Evolutionary conservation across 2,329 filamentous ascomycete genomes (phyloP), one percentile per base, ranked within the genome.

Genomic region (Fusarium avenaceum): DNA sequence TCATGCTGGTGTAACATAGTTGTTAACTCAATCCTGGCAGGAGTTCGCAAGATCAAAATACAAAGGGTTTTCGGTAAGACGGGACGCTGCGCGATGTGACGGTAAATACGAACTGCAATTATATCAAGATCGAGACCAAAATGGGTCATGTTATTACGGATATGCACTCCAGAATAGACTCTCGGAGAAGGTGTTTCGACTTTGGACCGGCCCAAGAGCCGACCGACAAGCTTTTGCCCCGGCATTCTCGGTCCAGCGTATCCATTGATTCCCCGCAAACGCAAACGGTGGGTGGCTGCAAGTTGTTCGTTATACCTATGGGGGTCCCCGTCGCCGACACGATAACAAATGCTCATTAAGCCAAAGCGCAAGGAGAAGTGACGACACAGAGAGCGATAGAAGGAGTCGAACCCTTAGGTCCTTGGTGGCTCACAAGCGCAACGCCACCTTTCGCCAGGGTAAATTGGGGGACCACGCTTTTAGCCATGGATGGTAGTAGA

Each of bases 171-270:
- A 51, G 22, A 22, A 22, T 22, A 22, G 22, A 22, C 22, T 22
- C 22, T 22, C 24, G 24, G 24, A 24, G 7, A 7, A 24, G 24
- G 24, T 64, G 66, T 67, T 70, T 70, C 63, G 45, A 53, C 46
- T n/a, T n/a, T 38, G 33, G 17, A n/a, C 33, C 50, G 48, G 49
- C 43, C 28, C 39, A 55, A 48, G 44, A 66, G 52, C 57, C 50
- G 57, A 54, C 60, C 33, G 67, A 70, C 62, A 63, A 69, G 66
- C 66, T 70, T 69, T 63, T 44, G 50, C 67, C 66, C 66, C 54
- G 33, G 62, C 66, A 60, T 70, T 64, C 32, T 24, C 35, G 42
- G 49, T 48, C 42, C n/a, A 44, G 42, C 35, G 42, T 20, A 42
- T 28, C 38, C 47, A 49, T 57, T 46, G 57, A 28, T 53, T 54